phyloP scores from a whole-genome alignment of 306 rosid species.

The Neltuma alba region DNA sequence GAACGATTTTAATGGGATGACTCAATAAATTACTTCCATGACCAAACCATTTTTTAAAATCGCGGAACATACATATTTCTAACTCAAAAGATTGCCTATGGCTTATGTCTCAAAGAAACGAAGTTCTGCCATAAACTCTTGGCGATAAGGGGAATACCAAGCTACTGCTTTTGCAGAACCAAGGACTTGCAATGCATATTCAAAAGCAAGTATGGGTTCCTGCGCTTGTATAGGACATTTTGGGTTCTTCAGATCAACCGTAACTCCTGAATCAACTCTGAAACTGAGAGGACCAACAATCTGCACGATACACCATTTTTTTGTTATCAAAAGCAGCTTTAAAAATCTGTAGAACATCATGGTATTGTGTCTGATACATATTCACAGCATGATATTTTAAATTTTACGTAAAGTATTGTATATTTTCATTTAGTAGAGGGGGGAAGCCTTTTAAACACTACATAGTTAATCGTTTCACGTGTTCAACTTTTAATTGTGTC shows the following conservation, averaged over 20 bases:
- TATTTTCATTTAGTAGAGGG: not conserved
- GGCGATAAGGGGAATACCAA: constrained; percentile 86
- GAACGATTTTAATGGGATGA: not conserved
- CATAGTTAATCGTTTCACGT: not conserved
- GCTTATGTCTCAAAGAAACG: constrained; percentile 76
- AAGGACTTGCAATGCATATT: constrained; percentile 79
- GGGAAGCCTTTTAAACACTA: not conserved
- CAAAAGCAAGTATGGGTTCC: constrained; percentile 79
- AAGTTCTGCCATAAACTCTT: constrained; percentile 91
- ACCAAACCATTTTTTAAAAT: constrained; percentile 12
- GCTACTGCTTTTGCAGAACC: constrained; percentile 97
- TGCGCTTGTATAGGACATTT: constrained; percentile 45
- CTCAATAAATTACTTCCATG: constrained; percentile 19
- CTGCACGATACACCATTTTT: constrained; percentile 48
- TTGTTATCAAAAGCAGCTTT: constrained; percentile 13
- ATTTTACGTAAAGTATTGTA: not conserved
- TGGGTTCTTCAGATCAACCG: constrained; percentile 59
- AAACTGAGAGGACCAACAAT: constrained; percentile 85
- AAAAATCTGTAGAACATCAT: not conserved
- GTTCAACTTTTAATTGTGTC: not conserved
- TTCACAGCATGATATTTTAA: not conserved
- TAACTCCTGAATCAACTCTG: constrained; percentile 78
- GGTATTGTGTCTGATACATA: not conserved
- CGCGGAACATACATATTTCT: constrained; percentile 21
- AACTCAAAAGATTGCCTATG: constrained; percentile 9